These are phyloP conservation scores for Chaetothyriales sp. DNA, from an alignment of 2,329 filamentous ascomycete genomes.

Conservation along the genomic window DNA sequence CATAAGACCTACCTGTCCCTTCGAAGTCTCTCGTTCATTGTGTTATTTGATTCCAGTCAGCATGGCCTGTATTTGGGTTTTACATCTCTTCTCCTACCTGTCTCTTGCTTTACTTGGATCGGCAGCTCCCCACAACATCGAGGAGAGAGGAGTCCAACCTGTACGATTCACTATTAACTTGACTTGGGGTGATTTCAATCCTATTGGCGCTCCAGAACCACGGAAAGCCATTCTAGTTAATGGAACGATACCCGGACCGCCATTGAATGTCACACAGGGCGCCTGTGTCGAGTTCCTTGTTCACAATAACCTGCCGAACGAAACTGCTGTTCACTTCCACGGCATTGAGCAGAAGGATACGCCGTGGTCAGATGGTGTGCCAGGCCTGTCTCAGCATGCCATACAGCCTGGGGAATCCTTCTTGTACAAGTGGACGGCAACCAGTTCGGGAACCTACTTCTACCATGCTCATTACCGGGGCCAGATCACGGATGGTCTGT, in stretches of 20 bases:
- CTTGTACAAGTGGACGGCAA: conserved; percentile 44
- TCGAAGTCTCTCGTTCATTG: not conserved
- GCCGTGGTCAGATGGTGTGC: conserved; percentile 59
- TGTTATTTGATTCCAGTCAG: conserved; percentile 2
- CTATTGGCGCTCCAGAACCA: conserved; percentile 29
- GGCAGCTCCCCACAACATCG: conserved; percentile 5
- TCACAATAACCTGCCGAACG: conserved; percentile 51
- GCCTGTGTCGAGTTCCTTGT: conserved; percentile 58
- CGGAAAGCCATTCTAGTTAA: conserved; percentile 56
- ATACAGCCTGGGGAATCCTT: conserved; percentile 51
- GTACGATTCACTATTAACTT: conserved; percentile 22
- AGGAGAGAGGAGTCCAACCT: conserved; percentile 5
- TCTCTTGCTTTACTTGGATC: conserved; percentile 13
- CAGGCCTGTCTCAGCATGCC: conserved; percentile 53
- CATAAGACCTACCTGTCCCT: not conserved
- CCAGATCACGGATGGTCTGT: conserved; percentile 55
- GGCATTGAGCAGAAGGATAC: conserved; percentile 66
- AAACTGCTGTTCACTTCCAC: conserved; percentile 61
- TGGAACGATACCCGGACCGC: conserved; percentile 58
- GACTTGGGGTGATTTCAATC: conserved; percentile 24
- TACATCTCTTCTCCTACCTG: conserved; percentile 10
- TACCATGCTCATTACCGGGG: conserved; percentile 55
- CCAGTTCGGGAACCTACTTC: conserved; percentile 44
- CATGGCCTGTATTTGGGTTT: conserved; percentile 11
- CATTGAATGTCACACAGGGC: conserved; percentile 59